These are phyloP conservation scores for Ailanthus altissimus DNA, from an alignment of 345 rosid species.

Conservation along the genomic window DNA sequence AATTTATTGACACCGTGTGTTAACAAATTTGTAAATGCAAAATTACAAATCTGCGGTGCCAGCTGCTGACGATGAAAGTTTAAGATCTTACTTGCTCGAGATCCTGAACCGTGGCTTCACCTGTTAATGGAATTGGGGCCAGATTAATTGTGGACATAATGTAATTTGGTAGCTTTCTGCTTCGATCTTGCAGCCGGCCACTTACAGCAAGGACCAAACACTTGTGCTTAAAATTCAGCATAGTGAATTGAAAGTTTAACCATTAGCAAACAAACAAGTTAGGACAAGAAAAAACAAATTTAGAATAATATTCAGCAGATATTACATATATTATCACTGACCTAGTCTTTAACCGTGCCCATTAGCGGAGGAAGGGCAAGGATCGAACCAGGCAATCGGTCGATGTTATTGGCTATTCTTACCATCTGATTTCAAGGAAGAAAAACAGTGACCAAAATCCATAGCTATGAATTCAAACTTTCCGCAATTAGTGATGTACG, in stretches of 20 bases:
- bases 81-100: background rate
- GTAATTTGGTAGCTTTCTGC: background rate
- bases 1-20: too few relatives aligned
- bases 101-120: background rate
- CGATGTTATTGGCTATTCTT: background rate
- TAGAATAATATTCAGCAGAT: slow-evolving; percentile 4
- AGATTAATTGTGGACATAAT: background rate
- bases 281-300: background rate
- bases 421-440: background rate
- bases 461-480: background rate
- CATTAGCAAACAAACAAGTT: background rate
- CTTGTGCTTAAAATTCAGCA: background rate
- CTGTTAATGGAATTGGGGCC: background rate
- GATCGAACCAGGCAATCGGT: too few relatives aligned
- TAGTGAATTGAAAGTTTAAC: background rate
- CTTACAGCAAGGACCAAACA: slow-evolving; percentile 1
- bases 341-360: too few relatives aligned
- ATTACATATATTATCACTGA: background rate
- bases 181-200: background rate
- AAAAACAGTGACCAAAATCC: background rate
- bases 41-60: too few relatives aligned
- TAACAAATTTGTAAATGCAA: too few relatives aligned
- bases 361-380: too few relatives aligned
- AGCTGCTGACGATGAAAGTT: background rate
- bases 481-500: background rate